Base-by-base conservation (phyloP, 2,329 filamentous ascomycete genomes). In the Xylariomycetidae sp. region DNA sequence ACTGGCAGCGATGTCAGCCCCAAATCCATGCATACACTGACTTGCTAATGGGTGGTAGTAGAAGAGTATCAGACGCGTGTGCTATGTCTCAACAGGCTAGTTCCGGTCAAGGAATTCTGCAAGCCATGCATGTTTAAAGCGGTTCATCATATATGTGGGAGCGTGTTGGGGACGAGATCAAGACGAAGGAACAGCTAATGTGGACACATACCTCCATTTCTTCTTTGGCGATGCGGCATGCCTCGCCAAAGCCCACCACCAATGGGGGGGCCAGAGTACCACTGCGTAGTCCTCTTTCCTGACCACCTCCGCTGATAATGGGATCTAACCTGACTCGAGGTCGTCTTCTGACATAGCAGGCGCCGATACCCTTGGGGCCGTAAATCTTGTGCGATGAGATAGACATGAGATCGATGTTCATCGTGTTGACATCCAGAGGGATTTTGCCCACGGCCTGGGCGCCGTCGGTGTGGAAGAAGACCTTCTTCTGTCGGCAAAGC, bases 371-470 rank as follows among this genome's bases (percentile, higher is more conserved):
- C 70, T 95, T 98, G 34, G 92, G 92, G 17, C 92, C 92, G 57
- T 98, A 98, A 34, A 98, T 94, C 66, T 98, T 98, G 67, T 98
- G 92, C 19, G 86, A 89, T 7, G 92, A 96, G 40, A 98, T 95
- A 19, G 90, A 96, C 90, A 98, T 95, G 55, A 98, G 67, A 58
- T 98, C 92, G 45, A 98, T 82, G 61, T 95, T 93, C 87, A 95
- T 90, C 62, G 86, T 85, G 61, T 96, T 95, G 54, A 98, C 92
- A 52, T 95, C 88, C 29, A 98, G 68, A 0, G 89, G 87, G 31
- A 98, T 95, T 70, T 98, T 98, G 56, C 92, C 92, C n/a, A 96
- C 89, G 12, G 92, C 92, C 66, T 98, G 92, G 1, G 92, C 92
- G 32, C 74, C 92, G 60, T 98, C 92, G 16, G 88, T 94, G 65